A percentile compares a stretch with the other conserved stretches of the same genome.
These are phyloP conservation scores for Torulaspora franciscae DNA, from an alignment of 805 yeast species.

Conservation along the genomic window DNA sequence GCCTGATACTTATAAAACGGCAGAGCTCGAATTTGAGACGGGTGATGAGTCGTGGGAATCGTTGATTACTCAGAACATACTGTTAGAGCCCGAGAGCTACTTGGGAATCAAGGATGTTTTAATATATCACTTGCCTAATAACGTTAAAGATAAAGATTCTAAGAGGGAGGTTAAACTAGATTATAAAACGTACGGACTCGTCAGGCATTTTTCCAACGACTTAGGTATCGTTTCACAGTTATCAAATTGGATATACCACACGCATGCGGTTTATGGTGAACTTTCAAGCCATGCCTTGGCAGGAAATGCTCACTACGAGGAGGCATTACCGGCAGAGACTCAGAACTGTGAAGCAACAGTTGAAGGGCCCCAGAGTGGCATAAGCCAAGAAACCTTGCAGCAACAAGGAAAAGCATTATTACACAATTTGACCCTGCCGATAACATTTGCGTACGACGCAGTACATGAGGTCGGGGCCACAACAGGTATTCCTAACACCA, in stretches of 20 bases:
- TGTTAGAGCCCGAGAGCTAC: constrained; percentile 29
- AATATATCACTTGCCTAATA: constrained; percentile 30
- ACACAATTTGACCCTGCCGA: constrained; percentile 32
- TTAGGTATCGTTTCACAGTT: constrained; percentile 23
- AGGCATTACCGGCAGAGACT: constrained; percentile 9
- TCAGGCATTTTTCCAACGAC: constrained; percentile 26
- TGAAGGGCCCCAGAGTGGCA: neutral
- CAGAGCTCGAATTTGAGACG: constrained; percentile 20
- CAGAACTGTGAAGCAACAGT: neutral
- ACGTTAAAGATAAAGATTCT: constrained; percentile 1
- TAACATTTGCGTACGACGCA: constrained; percentile 34
- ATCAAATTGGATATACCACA: constrained; percentile 34
- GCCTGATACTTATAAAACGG: constrained; percentile 24
- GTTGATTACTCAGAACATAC: constrained; percentile 23
- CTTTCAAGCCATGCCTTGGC: constrained; percentile 31
- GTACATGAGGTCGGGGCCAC: constrained; percentile 35
- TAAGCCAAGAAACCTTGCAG: constrained; percentile 1
- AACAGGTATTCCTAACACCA: constrained; percentile 32
- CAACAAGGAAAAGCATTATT: constrained; percentile 19
- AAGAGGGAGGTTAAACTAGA: constrained; percentile 9
- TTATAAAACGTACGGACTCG: constrained; percentile 27
- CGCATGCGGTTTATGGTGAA: constrained; percentile 25
- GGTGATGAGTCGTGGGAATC: constrained; percentile 28
- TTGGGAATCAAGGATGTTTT: constrained; percentile 30
- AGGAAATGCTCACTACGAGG: constrained; percentile 29